Base-by-base conservation (phyloP, 192 early-diverging fungal genomes). In the Spizellomyces sp. region DNA sequence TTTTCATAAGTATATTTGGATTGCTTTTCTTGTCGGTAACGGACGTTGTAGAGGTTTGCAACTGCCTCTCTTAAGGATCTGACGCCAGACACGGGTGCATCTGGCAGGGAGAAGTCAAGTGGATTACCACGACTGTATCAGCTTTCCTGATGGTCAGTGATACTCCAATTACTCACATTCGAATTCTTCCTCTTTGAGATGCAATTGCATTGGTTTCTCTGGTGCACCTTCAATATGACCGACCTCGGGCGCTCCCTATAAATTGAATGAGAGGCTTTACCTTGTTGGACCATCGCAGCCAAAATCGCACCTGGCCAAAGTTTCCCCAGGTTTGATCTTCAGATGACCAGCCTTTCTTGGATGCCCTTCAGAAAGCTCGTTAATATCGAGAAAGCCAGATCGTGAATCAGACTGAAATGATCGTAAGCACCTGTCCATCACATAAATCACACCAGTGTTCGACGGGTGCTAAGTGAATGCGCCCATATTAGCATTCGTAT, bases 401-500 rank as follows among this genome's bases (percentile, higher is more conserved):
- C 27, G 27, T 36, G n/a, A 36, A 36, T 36, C 27, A 36, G 27
- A 36, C 3, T 36, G 27, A 36, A 36, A 36, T 36, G 27, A 3
- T 3, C 27, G 27, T 36, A 36, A 36, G 3, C 3, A 36, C 27
- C 27, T 69, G 73, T 86, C 85, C 79, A 80, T 86, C 17, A 83
- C 81, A 55, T 86, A 86, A 21, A 86, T 84, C 1, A 86, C 84
- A 4, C 84, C 84, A 4, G 84, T 86, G 55, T 60, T 70, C 7
- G 73, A 73, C 9, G 84, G 84, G 42, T 84, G 62, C 44, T 81
- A 70, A 36, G 27, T 36, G 27, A 36, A 36, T 36, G 27, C 27
- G 27, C 3, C 27, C 27, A 36, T 36, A 3, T 36, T 2, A 36
- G 27, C n/a, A n/a, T n/a, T 36, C 27, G 27, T 36, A 36, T 36